A percentile compares a stretch with the other conserved stretches of the same genome.
Evolutionary conservation across 176 grass and related monocot species (phyloP).

Genomic region (Olyra latifolia): DNA sequence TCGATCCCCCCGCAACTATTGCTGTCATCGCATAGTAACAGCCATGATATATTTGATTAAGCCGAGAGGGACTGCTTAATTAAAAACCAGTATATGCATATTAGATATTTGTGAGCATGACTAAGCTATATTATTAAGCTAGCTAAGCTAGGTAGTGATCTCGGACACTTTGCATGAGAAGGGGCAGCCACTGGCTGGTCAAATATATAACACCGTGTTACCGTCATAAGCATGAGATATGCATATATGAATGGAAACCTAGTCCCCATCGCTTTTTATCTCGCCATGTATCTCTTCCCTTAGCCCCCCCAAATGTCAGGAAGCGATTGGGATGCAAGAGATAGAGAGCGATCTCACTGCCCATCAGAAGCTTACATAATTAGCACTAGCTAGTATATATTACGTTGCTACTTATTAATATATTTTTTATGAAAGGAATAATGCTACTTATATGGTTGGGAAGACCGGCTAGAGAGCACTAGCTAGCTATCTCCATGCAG

Average conservation of each 20-base stretch:
- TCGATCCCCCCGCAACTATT: background rate
- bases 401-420: too few species aligned
- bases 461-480: constrained; percentile 23
- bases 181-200: constrained; percentile 24
- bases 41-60: background rate
- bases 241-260: background rate
- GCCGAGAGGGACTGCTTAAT: background rate
- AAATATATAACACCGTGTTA: constrained; percentile 33
- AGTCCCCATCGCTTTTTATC: background rate
- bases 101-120: constrained; percentile 44
- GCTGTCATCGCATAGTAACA: background rate
- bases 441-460: too few species aligned
- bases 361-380: background rate
- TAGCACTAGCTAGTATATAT: background rate
- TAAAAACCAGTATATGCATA: background rate
- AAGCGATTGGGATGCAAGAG: background rate
- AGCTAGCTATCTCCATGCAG: background rate
- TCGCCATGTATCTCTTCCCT: background rate
- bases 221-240: constrained; percentile 15
- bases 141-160: constrained; percentile 29
- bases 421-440: too few species aligned
- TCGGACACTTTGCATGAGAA: constrained; percentile 37
- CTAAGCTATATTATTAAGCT: background rate
- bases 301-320: constrained; percentile 24
- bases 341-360: background rate